phyloP scores from a whole-genome alignment of 192 early-diverging fungal genomes.

The Piromyces sp. region DNA sequence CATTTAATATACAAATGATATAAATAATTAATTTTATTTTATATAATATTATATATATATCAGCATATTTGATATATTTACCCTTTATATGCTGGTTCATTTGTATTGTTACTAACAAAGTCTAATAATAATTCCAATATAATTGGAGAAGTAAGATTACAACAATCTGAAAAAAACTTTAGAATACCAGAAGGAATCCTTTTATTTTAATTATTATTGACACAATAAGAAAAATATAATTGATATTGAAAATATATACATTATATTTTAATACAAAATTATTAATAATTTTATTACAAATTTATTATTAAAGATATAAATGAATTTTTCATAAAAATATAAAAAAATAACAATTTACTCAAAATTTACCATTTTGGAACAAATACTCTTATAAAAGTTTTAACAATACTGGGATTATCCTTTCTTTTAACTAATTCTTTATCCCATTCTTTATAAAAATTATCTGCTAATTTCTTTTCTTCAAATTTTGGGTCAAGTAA shows the following conservation, averaged over 20 bases:
- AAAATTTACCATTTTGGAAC: not conserved
- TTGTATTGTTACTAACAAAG: not conserved
- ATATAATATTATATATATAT: too few relatives aligned
- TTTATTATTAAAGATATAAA: too few relatives aligned
- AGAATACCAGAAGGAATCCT: not conserved
- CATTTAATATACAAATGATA: too few relatives aligned
- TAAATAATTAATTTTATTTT: too few relatives aligned
- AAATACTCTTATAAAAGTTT: not conserved
- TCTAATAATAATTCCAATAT: not conserved
- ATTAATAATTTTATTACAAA: too few relatives aligned
- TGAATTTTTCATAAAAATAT: too few relatives aligned
- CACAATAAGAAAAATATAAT: too few relatives aligned
- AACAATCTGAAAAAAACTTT: not conserved
- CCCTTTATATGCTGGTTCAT: not conserved
- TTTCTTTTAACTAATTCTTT: not conserved
- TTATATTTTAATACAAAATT: too few relatives aligned
- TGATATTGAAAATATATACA: too few relatives aligned
- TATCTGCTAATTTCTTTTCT: not conserved
- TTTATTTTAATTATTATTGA: too few relatives aligned
- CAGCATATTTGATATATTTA: not conserved
- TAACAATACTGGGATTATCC: not conserved
- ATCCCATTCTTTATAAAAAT: not conserved
- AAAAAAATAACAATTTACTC: too few relatives aligned
- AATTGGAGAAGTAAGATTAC: not conserved
- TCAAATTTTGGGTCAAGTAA: not conserved